Evolutionary conservation across 2,329 filamentous ascomycete species (phyloP).

Genomic region (Pyrenophora tritici-repentis): DNA sequence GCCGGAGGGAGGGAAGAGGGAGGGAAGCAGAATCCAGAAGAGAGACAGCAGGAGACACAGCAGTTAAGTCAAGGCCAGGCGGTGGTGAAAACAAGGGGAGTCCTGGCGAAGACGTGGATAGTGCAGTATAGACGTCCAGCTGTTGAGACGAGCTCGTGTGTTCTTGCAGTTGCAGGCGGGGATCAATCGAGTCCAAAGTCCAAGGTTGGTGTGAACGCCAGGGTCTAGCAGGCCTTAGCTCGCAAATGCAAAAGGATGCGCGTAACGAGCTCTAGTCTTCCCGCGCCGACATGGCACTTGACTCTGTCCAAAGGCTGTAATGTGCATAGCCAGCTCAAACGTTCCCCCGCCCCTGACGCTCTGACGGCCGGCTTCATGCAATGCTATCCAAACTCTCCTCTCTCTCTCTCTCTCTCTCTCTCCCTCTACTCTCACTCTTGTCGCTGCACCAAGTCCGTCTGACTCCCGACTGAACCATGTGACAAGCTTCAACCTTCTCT

Average conservation of each 20-base stretch:
- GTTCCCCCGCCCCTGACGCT: not conserved
- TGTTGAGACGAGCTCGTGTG: not conserved
- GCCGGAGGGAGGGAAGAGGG: not conserved
- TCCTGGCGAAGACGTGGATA: not conserved
- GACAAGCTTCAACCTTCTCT: not conserved
- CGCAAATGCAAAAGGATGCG: not conserved
- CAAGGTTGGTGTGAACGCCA: not conserved
- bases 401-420: not conserved
- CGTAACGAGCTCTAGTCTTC: constrained; percentile 2
- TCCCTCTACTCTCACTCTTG: not conserved
- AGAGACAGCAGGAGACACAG: not conserved
- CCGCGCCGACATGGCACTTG: not conserved
- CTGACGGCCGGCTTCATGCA: not conserved
- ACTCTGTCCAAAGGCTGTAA: not conserved
- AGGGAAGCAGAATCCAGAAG: not conserved
- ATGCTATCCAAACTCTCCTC: not conserved
- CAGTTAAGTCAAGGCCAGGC: too few species aligned
- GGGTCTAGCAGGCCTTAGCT: not conserved
- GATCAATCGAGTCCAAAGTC: constrained; percentile 3
- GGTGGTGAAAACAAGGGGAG: too few species aligned
- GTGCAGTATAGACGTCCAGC: too few species aligned
- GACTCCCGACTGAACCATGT: not conserved
- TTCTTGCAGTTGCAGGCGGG: constrained; percentile 4
- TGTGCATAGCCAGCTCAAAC: not conserved
- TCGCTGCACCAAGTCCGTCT: not conserved